Evolutionary conservation across 805 yeast genomes (phyloP), one percentile per base, ranked within the genome.

Genomic region (Yamadazyma endophytica): DNA sequence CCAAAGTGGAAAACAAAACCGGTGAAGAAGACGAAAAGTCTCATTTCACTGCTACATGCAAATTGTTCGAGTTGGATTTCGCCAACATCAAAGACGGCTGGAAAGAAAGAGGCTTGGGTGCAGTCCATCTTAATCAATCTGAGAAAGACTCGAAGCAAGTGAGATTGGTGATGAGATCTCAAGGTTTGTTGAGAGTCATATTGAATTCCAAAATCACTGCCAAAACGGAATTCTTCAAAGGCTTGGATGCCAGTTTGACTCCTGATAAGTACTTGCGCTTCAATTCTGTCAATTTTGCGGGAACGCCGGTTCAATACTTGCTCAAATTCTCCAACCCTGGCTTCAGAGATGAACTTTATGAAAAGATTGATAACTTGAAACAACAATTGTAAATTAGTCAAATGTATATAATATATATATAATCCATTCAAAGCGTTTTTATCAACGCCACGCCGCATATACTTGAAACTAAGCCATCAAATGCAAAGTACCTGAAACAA

Each of bases 61-160:
- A 89, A 50, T 61, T 92, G 17, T 92, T 89, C 52, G 78, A 75
- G 18, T 61, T 86, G 44, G 83, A 84, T 47, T 62, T 89, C 18
- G 62, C 79, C 0, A 72, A 77, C 21, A 66, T 82, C 3, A 54
- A 72, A 6, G 77, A 71, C 12, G 96, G 96, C 2, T 92, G 98
- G 98, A 92, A 86, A 54, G 98, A 92, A 58, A 76, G 92, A 49
- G 98, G 98, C 15, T 69, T 83, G 24, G 98, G 98, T 2, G 71
- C 76, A 4, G 60, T 92, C n/a, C 95, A 86, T 51, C 71, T 92
- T 16, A 90, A 92, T 56, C 64, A 63, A 40, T 56, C 66, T 2
- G 39, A 47, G 16, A 40, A 44, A 8, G 58, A 61, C 26, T 49
- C 57, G 6, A 50, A 54, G 23, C 72, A 71, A 33, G 68, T 80